These are phyloP conservation scores for Colletotrichum sp. DNA, from an alignment of 2,329 filamentous ascomycete genomes.

Conservation along the genomic window DNA sequence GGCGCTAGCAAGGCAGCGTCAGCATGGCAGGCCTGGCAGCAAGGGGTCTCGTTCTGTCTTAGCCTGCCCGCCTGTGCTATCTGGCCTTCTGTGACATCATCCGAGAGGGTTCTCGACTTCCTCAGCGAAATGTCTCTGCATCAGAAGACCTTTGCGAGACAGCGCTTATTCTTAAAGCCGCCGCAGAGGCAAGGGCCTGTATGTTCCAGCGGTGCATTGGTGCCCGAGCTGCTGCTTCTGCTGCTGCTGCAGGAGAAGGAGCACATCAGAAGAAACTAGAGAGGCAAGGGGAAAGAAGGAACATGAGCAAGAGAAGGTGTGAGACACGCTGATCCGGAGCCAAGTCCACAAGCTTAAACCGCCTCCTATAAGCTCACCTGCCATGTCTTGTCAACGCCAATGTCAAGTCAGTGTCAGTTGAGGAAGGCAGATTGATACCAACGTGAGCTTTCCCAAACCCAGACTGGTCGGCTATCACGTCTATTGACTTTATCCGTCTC, in stretches of 20 bases:
- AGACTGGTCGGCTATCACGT: background rate
- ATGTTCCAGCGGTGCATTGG: background rate
- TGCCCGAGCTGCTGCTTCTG: background rate
- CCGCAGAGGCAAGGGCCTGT: background rate
- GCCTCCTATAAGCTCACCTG: background rate
- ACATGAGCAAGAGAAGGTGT: background rate
- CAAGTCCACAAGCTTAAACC: background rate
- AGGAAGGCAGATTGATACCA: background rate
- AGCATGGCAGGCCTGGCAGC: background rate
- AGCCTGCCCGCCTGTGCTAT: background rate
- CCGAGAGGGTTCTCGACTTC: background rate
- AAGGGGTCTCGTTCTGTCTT: slow-evolving; percentile 13
- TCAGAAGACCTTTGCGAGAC: background rate
- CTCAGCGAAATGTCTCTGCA: background rate
- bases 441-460: background rate
- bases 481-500: background rate
- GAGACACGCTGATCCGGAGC: background rate
- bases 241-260: background rate
- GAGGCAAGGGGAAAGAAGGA: background rate
- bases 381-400: background rate
- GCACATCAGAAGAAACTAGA: background rate
- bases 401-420: background rate
- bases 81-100: slow-evolving; percentile 14
- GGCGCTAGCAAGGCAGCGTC: background rate
- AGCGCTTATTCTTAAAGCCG: background rate